Evolutionary conservation across 2,329 filamentous ascomycete genomes (phyloP), one percentile per base, ranked within the genome.

Genomic region (Alternaria sp.): DNA sequence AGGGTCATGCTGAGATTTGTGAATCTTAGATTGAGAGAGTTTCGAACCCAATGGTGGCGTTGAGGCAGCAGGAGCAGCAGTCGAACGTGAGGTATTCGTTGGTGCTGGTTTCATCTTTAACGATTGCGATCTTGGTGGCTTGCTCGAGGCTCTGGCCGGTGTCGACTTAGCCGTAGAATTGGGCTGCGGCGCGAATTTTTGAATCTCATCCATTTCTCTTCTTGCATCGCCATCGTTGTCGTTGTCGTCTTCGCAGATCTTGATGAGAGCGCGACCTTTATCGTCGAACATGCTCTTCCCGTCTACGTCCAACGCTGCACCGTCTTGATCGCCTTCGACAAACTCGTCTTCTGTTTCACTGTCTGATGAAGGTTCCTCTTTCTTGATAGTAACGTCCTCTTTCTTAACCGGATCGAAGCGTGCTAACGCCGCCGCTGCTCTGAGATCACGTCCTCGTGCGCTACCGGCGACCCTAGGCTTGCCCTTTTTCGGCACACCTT

Each of bases 401-500:
- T 80, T 78, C 78, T 82, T 81, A 8, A 72, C 71, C 4, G 77
- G 77, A 12, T 87, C 90, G 59, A 94, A 92, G 12, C 92, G 83
- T 14, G 90, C 91, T 66, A 94, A 75, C 1, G 92, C 92, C 2
- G 92, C 92, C 6, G 91, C 91, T 2, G 91, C 92, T 57, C 92
- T 82, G 11, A 95, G 80, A 51, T 94, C 92, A 61, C 92, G 83
- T 0, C 92, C 92, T 59, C 92, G 82, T 48, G 88, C 89, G 73
- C 91, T 94, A 9, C 85, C 85, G 4, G 92, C 92, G 11, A 94
- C 91, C 47, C 89, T 85, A 0, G 92, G 92, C 68, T 90, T 91
- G 9, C 84, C 86, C 26, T 85, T 83, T 1, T 85, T 81, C 51
- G 83, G 81, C 68, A 87, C 86, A 49, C 89, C 89, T 34, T 85